A percentile compares a stretch with the other conserved stretches of the same genome.
Conservation (phyloP, 129 eudicot species). For the Apium graveolens region DNA sequence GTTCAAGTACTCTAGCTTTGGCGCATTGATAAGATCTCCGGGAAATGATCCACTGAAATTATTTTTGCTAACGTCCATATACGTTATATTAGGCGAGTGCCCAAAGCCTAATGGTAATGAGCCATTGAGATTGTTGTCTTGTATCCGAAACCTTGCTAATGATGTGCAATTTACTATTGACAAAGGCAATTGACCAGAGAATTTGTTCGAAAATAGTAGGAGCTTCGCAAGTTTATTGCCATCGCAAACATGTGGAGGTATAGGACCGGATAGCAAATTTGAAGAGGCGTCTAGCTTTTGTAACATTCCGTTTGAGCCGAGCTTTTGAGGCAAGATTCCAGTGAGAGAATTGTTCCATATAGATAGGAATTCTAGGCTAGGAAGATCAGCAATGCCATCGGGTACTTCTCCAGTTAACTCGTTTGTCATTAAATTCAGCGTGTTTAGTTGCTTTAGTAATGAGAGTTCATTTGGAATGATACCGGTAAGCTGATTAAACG, state of each 20-base stretch:
- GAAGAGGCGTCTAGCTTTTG: conserved; percentile 78
- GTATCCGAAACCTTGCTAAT: conserved; percentile 54
- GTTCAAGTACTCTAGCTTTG: conserved; percentile 44
- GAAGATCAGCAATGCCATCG: conserved; percentile 73
- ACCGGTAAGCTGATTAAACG: conserved; percentile 59
- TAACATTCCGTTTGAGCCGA: conserved; percentile 59
- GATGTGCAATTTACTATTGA: conserved; percentile 68
- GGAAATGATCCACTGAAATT: conserved; percentile 68
- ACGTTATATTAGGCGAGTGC: conserved; percentile 50
- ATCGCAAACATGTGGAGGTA: conserved; percentile 66
- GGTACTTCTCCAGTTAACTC: conserved; percentile 71
- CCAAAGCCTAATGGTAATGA: conserved; percentile 74
- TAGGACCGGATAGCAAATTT: conserved; percentile 58
- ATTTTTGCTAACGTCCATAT: conserved; percentile 66
- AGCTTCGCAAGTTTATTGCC: conserved; percentile 59
- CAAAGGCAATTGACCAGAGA: conserved; percentile 51
- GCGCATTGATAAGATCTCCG: conserved; percentile 57
- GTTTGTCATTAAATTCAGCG: conserved; percentile 55
- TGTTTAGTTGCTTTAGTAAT: conserved; percentile 36
- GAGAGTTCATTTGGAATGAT: conserved; percentile 59
- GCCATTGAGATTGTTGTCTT: conserved; percentile 67
- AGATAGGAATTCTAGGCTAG: conserved; percentile 38
- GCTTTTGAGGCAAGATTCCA: conserved; percentile 64
- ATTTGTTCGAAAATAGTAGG: conserved; percentile 57
- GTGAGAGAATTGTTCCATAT: conserved; percentile 87